Evolutionary conservation across 2,329 filamentous ascomycete species (phyloP).

Genomic region (Xylariaceae sp.): DNA sequence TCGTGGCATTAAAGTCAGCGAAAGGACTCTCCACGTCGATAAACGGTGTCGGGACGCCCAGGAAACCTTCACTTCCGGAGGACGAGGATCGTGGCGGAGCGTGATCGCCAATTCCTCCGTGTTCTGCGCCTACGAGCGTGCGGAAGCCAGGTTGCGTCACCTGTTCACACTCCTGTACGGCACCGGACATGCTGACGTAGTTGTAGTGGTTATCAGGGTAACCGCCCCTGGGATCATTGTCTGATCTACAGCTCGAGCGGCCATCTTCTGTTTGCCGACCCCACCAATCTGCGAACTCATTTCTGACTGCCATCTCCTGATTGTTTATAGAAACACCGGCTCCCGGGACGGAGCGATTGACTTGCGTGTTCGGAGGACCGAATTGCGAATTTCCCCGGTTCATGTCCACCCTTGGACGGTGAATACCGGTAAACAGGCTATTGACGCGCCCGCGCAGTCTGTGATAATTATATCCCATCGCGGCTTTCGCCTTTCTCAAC

Average conservation of each 20-base stretch:
- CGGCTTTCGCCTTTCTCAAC: conserved; percentile 37
- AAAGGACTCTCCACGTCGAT: conserved; percentile 41
- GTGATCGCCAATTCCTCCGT: conserved; percentile 22
- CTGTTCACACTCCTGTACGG: conserved; percentile 20
- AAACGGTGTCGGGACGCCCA: conserved; percentile 36
- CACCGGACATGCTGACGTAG: conserved; percentile 25
- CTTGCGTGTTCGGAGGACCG: conserved; percentile 29
- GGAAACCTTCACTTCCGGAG: conserved; percentile 36
- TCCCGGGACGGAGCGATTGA: conserved; percentile 36
- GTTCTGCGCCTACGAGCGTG: conserved; percentile 39
- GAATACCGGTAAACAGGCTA: conserved; percentile 29
- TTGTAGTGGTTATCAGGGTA: conserved; percentile 22
- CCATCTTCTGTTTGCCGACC: conserved; percentile 38
- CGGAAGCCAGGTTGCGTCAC: conserved; percentile 40
- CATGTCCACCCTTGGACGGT: conserved; percentile 41
- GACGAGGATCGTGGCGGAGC: conserved; percentile 29
- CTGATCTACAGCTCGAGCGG: conserved; percentile 35
- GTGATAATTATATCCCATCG: conserved; percentile 35
- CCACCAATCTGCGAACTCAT: conserved; percentile 42
- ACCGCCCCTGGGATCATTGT: conserved; percentile 27
- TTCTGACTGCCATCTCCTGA: conserved; percentile 30
- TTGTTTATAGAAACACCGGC: conserved; percentile 11
- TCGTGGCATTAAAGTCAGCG: conserved; percentile 41
- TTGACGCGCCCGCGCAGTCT: conserved; percentile 34
- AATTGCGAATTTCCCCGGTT: conserved; percentile 52